These are phyloP conservation scores for Pleurostoma richardsiae DNA, from an alignment of 2,329 filamentous ascomycete species.

Conservation along the genomic window DNA sequence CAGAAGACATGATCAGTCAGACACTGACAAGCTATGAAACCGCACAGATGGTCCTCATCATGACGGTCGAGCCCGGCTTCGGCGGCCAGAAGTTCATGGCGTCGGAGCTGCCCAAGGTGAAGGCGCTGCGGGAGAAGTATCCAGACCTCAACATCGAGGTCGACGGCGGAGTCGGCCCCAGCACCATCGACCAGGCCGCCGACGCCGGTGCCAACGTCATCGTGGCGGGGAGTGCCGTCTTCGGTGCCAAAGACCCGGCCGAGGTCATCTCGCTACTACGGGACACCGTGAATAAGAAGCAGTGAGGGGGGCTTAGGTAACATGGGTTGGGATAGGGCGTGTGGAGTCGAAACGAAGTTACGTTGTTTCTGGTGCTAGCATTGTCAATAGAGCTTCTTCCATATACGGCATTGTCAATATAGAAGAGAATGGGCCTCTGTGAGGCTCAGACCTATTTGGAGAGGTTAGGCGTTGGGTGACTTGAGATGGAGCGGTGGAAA, in stretches of 20 bases:
- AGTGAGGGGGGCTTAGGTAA: conserved; percentile 28
- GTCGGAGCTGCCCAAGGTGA: conserved; percentile 88
- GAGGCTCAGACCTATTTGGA: too few relatives aligned
- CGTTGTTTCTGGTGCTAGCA: not conserved
- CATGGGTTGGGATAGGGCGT: not conserved
- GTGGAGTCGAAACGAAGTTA: not conserved
- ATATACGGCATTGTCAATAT: too few relatives aligned
- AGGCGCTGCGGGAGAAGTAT: conserved; percentile 76
- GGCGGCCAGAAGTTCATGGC: conserved; percentile 99
- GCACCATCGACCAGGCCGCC: conserved; percentile 89
- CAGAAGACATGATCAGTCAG: too few relatives aligned
- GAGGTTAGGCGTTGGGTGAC: too few relatives aligned
- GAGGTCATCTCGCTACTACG: conserved; percentile 82
- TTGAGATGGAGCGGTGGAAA: too few relatives aligned
- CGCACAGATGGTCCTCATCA: conserved; percentile 88
- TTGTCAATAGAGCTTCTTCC: not conserved
- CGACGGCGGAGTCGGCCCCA: conserved; percentile 82
- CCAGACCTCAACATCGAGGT: conserved; percentile 93
- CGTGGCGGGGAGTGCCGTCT: conserved; percentile 92
- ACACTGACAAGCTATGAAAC: too few relatives aligned
- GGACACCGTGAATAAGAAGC: conserved; percentile 65
- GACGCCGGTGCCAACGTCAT: conserved; percentile 97
- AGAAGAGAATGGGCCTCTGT: too few relatives aligned
- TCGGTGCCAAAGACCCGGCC: conserved; percentile 81
- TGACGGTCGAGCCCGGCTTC: conserved; percentile 97